A percentile compares a stretch with the other conserved stretches of the same genome.
phyloP scores from a whole-genome alignment of 1,139 yeast genomes.

The Kluyveromyces sp. region DNA sequence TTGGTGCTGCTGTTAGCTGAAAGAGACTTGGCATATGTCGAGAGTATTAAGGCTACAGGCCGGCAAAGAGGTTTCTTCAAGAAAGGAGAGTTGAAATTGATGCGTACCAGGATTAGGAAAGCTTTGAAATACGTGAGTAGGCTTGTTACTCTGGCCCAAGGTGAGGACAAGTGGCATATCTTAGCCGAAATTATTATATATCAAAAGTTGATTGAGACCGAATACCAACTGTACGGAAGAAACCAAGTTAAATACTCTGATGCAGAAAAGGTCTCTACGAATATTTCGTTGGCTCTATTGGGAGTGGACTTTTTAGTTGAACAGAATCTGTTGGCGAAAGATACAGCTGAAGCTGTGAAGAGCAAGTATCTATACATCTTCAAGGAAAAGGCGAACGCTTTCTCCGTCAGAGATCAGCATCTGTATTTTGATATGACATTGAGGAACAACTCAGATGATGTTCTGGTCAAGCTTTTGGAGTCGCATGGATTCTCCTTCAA shows the following conservation, averaged over 20 bases:
- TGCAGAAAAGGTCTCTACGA: slow-evolving; percentile 19
- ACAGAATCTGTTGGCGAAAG: slow-evolving; percentile 12
- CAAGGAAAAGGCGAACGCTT: slow-evolving; percentile 23
- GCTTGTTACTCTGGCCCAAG: slow-evolving; percentile 39
- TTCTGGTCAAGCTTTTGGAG: slow-evolving; percentile 37
- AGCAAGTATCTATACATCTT: slow-evolving; percentile 27
- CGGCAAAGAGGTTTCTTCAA: slow-evolving; percentile 28
- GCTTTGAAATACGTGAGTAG: slow-evolving; percentile 43
- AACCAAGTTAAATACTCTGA: slow-evolving; percentile 45
- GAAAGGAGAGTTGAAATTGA: slow-evolving; percentile 39
- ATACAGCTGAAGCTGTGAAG: slow-evolving; percentile 18
- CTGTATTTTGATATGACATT: slow-evolving; percentile 18
- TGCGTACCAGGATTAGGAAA: slow-evolving; percentile 62
- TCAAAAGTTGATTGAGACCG: slow-evolving; percentile 54
- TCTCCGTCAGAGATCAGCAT: slow-evolving; percentile 21
- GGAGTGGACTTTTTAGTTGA: slow-evolving; percentile 19
- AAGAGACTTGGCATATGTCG: slow-evolving; percentile 28
- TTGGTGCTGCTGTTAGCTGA: slow-evolving; percentile 26
- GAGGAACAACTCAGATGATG: slow-evolving; percentile 32
- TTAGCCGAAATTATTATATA: slow-evolving; percentile 56
- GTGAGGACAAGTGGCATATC: slow-evolving; percentile 33
- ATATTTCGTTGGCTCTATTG: slow-evolving; percentile 23
- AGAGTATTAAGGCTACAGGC: slow-evolving; percentile 26
- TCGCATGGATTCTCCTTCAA: slow-evolving; percentile 29
- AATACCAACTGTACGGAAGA: slow-evolving; percentile 35